These are phyloP conservation scores for Elsinoe batatas DNA, from an alignment of 2,329 filamentous ascomycete genomes.

Conservation along the genomic window DNA sequence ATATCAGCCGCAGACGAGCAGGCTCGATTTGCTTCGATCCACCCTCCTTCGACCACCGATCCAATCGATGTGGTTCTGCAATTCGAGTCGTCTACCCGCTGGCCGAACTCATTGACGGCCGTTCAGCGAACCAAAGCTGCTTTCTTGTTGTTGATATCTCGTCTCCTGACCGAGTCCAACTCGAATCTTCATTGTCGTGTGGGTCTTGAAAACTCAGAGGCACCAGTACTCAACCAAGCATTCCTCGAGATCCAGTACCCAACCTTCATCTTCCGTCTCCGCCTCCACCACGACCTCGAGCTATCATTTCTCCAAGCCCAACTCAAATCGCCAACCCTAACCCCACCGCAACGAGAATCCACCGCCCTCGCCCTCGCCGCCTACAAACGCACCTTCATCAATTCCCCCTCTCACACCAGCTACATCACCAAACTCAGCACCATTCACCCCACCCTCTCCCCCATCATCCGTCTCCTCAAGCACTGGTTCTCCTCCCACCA, in stretches of 20 bases:
- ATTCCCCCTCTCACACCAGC: slow-evolving; percentile 70
- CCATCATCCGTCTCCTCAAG: slow-evolving; percentile 75
- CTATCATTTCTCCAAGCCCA: slow-evolving; percentile 69
- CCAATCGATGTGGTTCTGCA: slow-evolving; percentile 75
- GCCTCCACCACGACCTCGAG: slow-evolving; percentile 84
- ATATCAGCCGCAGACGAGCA: slow-evolving; percentile 62
- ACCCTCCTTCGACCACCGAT: slow-evolving; percentile 32
- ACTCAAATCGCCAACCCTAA: slow-evolving; percentile 61
- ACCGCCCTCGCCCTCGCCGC: slow-evolving; percentile 58
- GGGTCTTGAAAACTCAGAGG: slow-evolving; percentile 67
- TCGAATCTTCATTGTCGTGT: slow-evolving; percentile 56
- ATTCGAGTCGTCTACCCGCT: slow-evolving; percentile 86
- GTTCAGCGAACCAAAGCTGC: slow-evolving; percentile 93
- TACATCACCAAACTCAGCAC: slow-evolving; percentile 72
- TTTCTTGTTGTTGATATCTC: slow-evolving; percentile 65
- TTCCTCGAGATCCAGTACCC: slow-evolving; percentile 75
- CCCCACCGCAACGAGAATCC: slow-evolving; percentile 56
- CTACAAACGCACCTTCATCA: slow-evolving; percentile 62
- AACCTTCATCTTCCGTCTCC: slow-evolving; percentile 62
- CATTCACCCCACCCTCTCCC: slow-evolving; percentile 67
- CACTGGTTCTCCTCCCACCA: slow-evolving; percentile 83
- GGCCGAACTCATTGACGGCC: slow-evolving; percentile 83
- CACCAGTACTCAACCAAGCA: slow-evolving; percentile 62
- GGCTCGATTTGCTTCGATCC: slow-evolving; percentile 62
- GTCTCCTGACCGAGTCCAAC: slow-evolving; percentile 56